Evolutionary conservation across 495 filamentous ascomycete species (phyloP), one percentile per base, ranked within the genome.

Genomic region (Daldinia loculata): DNA sequence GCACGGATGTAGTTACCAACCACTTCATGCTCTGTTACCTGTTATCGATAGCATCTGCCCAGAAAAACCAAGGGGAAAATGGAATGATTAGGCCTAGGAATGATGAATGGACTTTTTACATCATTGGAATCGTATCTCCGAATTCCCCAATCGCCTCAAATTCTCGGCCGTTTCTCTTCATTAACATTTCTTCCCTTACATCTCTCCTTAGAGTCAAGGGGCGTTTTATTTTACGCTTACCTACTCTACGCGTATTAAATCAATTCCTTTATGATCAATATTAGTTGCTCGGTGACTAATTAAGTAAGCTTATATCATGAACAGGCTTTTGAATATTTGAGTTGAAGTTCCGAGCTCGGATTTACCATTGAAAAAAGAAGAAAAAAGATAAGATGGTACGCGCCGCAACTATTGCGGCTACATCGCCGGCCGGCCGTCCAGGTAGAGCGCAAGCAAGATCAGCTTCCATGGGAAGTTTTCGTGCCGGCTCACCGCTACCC

Each of bases 401-500:
- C 73, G 67, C 74, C 29, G 71, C 66, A 57, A 43, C 63, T 26
- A 67, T 74, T 29, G 76, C 67, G 17, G 69, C 70, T 15, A 58
- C 78, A 7, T 14, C 77, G 11, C 34, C 76, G 8, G 58, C 77
- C n/a, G 52, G 57, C 41, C 70, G 71, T 30, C 29, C 76, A 36
- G 27, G 57, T 17, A 64, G 72, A 59, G 6, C 75, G 24, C 55
- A 36, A 70, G 7, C 66, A 19, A 77, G 76, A 7, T 45, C 71
- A 4, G 73, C 56, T 45, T 78, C 77, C 0, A 72, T 76, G 8
- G 83, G 83, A 43, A 84, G 82, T 14, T 85, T 85, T 62, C 82
- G 84, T 72, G 83, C 83, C 45, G 83, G 83, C 62, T 81, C 79
- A n/a, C 81, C 82, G 57, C 78, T 82, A 7, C 82, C 82, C 5